Evolutionary conservation across 2,329 filamentous ascomycete genomes (phyloP), one percentile per base, ranked within the genome.

Genomic region (Metarhizium guizhouense): DNA sequence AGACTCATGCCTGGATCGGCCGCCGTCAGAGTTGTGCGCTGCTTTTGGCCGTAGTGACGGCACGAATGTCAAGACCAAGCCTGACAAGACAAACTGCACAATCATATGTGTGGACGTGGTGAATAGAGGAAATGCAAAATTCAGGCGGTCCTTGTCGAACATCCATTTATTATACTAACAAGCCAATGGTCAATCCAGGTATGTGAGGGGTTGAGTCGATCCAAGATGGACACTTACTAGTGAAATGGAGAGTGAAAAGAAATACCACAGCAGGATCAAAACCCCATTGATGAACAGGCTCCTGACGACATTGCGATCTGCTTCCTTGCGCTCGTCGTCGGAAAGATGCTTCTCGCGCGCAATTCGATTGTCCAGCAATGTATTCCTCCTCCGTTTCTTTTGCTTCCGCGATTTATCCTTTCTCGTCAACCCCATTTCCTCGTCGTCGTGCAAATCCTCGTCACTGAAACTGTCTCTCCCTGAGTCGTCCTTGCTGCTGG

Each of bases 111-210:
- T 78, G 60, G 90, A 89, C 3, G 94, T 99, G 11, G 92, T 96
- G 72, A 97, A 97, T 52, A 99, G 81, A 43, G 94, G 94, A 66
- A 94, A 97, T 53, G 89, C 86, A 69, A 99, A 99, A 72, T 96
- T 87, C 63, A 95, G 82, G 62, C 87, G 84, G 62, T 87, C 81
- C 59, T 86, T 81, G 65, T 89, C 88, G 74, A 99, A 97, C 93
- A 99, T 97, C 94, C 94, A 97, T 76, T 96, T 97, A 80, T 99
- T 99, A 78, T 97, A 99, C 87, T 94, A 61, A 4, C 42, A 29
- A n/a, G 34, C 11, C 2, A 47, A 10, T 52, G 20, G 51, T 67
- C 54, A 68, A 63, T n/a, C 16, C 43, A 50, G 45, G 34, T 34
- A 20, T 3, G 38, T 40, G 18, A 20, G 42, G 42, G 42, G 6